Base-by-base conservation (phyloP, 148 eudicot genomes). In the Cornus kousa region DNA sequence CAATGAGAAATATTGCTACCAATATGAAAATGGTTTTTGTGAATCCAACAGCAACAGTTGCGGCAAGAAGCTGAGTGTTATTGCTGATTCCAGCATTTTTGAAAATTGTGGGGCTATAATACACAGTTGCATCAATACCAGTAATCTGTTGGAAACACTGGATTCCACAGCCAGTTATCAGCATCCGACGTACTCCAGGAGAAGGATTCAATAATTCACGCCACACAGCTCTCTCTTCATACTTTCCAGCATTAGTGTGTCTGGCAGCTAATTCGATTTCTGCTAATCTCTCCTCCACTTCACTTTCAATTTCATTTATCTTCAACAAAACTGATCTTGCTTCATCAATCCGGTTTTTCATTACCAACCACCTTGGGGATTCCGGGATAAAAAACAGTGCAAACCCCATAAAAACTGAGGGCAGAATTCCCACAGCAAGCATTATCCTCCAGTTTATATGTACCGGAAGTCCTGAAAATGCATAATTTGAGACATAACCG, bases 361-460 rank as follows among this genome's bases (percentile, higher is more conserved):
- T 90, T 17, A 93, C 98, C 43, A 95, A 77, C 97, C 98, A 95
- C 69, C 98, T 82, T 1, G 98, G 98, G 8, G 98, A 95, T 75
- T 95, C 98, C 0, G 98, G 98, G 79, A 95, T 95, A 23, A 95
- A 37, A 71, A 83, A 90, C n/a, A 95, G 75, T 0, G 97, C 94
- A 81, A 84, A 81, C 14, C 83, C 93, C 24, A 95, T 89, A 31
- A 95, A 86, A 50, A 90, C 77, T 0, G 98, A 93, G 22, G 98
- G 98, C 23, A 95, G 82, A 53, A 93, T 84, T 24, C 98, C 98
- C 24, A 93, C 89, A 37, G 87, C 98, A 66, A 95, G 94, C 98
- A 95, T 95, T 20, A 95, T 76, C 60, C 98, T 80, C 98, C 97
- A 95, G 77, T 77, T 91, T 78, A 89, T 77, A 62, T 95, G 93